Conservation (phyloP, 192 early-diverging fungal genomes). For the Paraglomus brasilianum region DNA sequence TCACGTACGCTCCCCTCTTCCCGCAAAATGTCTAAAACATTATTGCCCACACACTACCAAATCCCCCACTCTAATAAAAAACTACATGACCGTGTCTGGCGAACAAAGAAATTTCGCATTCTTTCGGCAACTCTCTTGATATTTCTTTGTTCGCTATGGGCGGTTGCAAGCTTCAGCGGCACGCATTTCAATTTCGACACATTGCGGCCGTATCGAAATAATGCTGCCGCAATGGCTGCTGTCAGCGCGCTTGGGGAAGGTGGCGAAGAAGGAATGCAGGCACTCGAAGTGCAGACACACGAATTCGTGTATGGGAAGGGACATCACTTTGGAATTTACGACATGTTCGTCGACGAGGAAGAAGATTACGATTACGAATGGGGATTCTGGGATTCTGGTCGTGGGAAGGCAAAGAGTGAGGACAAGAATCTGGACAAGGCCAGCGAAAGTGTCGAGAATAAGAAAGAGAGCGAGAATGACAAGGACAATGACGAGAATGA, state of each 20-base stretch:
- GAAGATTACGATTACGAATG: not conserved
- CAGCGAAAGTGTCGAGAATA: not conserved
- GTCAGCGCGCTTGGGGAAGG: constrained; percentile 25
- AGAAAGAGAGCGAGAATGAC: not conserved
- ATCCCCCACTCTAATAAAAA: not conserved
- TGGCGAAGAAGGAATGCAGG: constrained; percentile 30
- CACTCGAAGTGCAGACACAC: constrained; percentile 19
- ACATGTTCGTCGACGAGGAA: constrained; percentile 3
- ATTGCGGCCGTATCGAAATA: constrained; percentile 4
- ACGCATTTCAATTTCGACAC: constrained; percentile 1
- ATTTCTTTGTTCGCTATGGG: constrained; percentile 28
- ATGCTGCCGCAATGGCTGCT: constrained; percentile 21
- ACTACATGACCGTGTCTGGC: not conserved
- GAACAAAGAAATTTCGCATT: constrained; percentile 8
- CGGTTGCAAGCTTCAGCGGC: constrained; percentile 18
- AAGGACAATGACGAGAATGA: not conserved
- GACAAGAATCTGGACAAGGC: not conserved
- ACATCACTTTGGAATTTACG: constrained; percentile 12
- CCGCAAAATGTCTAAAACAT: constrained; percentile 7
- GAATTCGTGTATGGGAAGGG: not conserved
- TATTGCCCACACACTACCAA: not conserved
- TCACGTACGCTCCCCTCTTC: too few relatives aligned
- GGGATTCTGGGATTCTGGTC: not conserved
- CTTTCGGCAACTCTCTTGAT: not conserved
- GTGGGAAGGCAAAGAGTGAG: not conserved